Base-by-base conservation (phyloP, 306 rosid genomes). In the Vachellia collinsii region DNA sequence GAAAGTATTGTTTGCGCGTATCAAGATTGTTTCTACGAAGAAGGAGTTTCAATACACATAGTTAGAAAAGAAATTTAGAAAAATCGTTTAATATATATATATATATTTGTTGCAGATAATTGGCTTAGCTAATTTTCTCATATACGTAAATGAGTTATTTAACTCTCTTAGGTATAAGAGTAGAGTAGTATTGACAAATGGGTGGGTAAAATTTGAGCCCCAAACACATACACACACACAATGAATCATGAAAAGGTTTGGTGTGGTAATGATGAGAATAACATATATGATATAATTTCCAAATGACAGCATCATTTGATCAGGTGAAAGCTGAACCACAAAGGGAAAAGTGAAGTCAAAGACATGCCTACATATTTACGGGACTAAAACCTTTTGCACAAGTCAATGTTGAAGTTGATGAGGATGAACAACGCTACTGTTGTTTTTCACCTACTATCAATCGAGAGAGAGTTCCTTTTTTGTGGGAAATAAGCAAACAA, bases 231-330 rank as follows among this genome's bases (percentile, higher is more conserved):
- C 70, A 58, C 44, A 22, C 44, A 71, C 69, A 68, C 74, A 63
- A 8, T 56, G 4, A 41, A 38, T 5, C 39, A 36, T 29, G 76
- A 66, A 73, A 79, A 66, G 53, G 65, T 62, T 61, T 62, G 63
- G 13, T 22, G 34, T 70, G 34, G 47, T 58, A 87, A 86, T 89
- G 79, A 82, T 86, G 83, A 82, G 70, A 75, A 78, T 19, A 72
- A 75, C 44, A 63, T 25, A 8, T 38, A 65, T 66, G 41, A 78
- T 74, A 48, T 51, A 61, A 59, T 59, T 58, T 76, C 14, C 34
- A 37, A 11, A 43, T 58, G 50, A 66, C 61, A 74, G 43, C 79
- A 86, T 75, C 80, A 85, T 79, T 74, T 75, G 83, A 72, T 39
- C 16, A 8, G 62, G 68, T 77, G 87, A 81, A 83, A 67, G 68